These are phyloP conservation scores for Phtheirospermum japonicum DNA, from an alignment of 257 asterid genomes.

Conservation along the genomic window DNA sequence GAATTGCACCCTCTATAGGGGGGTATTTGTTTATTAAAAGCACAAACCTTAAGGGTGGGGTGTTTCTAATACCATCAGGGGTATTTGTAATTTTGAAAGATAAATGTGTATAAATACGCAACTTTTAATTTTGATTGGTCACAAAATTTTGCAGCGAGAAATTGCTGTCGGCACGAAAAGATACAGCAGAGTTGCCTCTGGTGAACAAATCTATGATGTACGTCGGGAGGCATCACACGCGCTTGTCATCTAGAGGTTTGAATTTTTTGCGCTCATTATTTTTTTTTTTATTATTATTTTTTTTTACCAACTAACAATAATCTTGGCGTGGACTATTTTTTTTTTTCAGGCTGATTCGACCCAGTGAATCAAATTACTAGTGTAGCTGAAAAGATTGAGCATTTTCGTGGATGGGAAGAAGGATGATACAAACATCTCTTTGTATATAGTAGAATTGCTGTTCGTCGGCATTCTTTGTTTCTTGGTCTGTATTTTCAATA, in stretches of 20 bases:
- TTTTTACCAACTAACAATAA: background rate
- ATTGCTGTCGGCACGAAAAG: slow-evolving; percentile 50
- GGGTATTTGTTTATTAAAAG: no score
- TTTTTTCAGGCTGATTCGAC: slow-evolving; percentile 18
- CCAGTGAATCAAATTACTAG: background rate
- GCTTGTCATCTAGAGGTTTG: slow-evolving; percentile 45
- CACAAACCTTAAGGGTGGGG: no score
- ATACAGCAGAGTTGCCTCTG: slow-evolving; percentile 74
- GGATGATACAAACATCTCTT: slow-evolving; percentile 9
- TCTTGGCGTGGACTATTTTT: background rate
- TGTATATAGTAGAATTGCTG: slow-evolving; percentile 30
- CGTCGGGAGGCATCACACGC: slow-evolving; percentile 52
- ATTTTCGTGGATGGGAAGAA: slow-evolving; percentile 22
- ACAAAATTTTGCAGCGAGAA: slow-evolving; percentile 50
- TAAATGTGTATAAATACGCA: no score
- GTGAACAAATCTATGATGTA: slow-evolving; percentile 83
- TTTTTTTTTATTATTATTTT: background rate
- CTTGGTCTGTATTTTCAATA: no score
- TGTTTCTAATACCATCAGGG: no score
- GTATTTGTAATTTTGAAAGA: no score
- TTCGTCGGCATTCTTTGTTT: background rate
- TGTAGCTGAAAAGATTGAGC: slow-evolving; percentile 30
- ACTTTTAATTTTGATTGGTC: background rate
- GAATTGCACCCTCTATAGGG: no score
- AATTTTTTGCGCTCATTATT: slow-evolving; percentile 21